These are phyloP conservation scores for Dendrostoma leiphaemia DNA, from an alignment of 2,329 filamentous ascomycete species.

Conservation along the genomic window DNA sequence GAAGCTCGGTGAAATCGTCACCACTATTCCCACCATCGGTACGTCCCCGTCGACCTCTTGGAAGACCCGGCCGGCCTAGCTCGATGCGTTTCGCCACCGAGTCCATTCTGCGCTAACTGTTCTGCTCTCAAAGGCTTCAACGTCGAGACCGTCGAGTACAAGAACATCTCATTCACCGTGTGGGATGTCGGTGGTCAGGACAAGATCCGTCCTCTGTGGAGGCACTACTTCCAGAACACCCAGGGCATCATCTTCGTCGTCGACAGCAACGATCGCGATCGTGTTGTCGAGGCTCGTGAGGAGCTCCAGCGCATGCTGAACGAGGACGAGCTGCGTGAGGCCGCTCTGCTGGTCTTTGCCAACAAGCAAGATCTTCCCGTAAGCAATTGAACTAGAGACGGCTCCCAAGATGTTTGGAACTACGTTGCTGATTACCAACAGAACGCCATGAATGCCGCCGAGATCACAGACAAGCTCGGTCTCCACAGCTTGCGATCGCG, in stretches of 20 bases:
- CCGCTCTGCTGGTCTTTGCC: conserved; percentile 93
- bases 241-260: conserved; percentile 99
- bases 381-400: conserved; percentile 36
- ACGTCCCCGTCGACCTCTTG: conserved; percentile 36
- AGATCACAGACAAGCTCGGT: conserved; percentile 99
- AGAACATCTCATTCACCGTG: conserved; percentile 99
- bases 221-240: conserved; percentile 99
- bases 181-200: conserved; percentile 99
- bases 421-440: conserved; percentile 40
- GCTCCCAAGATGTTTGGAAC: neutral
- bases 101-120: conserved; percentile 23
- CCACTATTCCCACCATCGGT: conserved; percentile 98
- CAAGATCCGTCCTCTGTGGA: conserved; percentile 99
- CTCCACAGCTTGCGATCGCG: conserved; percentile 98
- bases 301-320: conserved; percentile 98
- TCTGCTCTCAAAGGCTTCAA: conserved; percentile 74
- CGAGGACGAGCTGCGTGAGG: conserved; percentile 97
- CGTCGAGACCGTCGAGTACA: conserved; percentile 99
- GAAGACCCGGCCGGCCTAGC: neutral
- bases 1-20: conserved; percentile 98
- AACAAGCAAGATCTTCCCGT: conserved; percentile 99
- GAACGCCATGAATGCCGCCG: conserved; percentile 99
- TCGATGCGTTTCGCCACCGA: neutral
- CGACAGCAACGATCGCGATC: conserved; percentile 97
- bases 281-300: conserved; percentile 94